phyloP scores from a whole-genome alignment of 768 basidiomycete genomes.

The Leccinum rimulosum region DNA sequence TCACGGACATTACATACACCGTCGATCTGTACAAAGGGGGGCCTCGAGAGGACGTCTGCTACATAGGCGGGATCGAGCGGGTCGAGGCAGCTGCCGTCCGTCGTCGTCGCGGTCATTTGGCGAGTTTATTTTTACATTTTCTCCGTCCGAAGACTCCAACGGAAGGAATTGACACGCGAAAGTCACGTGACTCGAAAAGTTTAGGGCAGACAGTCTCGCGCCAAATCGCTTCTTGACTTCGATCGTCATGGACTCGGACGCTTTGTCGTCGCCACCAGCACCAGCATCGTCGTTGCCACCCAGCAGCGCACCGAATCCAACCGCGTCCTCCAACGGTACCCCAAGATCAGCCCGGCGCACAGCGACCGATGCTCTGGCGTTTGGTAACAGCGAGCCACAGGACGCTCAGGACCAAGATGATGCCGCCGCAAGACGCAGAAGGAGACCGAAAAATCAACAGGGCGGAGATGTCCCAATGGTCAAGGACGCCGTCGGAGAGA shows the following conservation, averaged over 20 bases:
- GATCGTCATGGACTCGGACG: conserved; percentile 52
- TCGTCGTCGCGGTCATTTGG: background rate
- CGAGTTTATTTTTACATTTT: background rate
- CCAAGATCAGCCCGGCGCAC: conserved; percentile 37
- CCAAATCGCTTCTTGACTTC: conserved; percentile 17
- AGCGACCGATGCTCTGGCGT: conserved; percentile 50
- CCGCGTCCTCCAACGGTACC: conserved; percentile 36
- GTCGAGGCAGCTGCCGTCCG: conserved; percentile 30
- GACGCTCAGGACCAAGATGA: conserved; percentile 41
- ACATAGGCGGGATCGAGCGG: conserved; percentile 69
- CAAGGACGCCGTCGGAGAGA: conserved; percentile 93
- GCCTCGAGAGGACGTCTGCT: conserved; percentile 57
- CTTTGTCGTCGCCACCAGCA: conserved; percentile 49
- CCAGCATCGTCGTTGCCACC: conserved; percentile 52
- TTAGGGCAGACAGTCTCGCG: conserved; percentile 48
- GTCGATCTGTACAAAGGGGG: conserved; percentile 67
- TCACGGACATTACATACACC: conserved; percentile 78
- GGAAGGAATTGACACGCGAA: conserved; percentile 8
- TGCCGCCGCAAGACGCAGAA: conserved; percentile 42
- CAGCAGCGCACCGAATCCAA: conserved; percentile 44
- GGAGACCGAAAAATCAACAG: conserved; percentile 39
- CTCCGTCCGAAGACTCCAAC: background rate
- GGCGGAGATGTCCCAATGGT: conserved; percentile 80
- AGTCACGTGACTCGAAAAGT: conserved; percentile 19
- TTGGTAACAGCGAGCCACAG: conserved; percentile 51